Percentiles rank a stretch among this genome's conserved stretches.
Conservation (phyloP, 352 stramenopile species). For the Blastocystis sp. region DNA sequence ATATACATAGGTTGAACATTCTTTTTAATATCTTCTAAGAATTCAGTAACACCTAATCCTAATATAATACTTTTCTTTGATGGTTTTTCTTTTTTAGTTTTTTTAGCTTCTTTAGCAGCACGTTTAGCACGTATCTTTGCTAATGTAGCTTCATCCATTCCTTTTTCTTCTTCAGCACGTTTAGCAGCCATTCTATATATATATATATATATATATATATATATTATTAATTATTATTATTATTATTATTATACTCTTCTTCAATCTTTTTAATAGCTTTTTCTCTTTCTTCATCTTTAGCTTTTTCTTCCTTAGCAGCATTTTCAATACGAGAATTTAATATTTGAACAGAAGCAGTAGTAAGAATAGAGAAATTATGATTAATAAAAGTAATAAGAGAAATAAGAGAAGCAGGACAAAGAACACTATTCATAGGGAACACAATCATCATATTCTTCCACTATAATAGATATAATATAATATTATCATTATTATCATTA, state of each 20-base stretch:
- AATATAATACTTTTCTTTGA: slow-evolving; percentile 53
- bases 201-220: too few species aligned
- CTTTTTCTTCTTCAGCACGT: slow-evolving; percentile 24
- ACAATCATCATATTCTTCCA: too few species aligned
- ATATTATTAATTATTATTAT: slow-evolving; percentile 5
- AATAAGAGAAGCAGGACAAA: too few species aligned
- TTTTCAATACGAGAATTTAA: not conserved
- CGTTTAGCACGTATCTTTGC: slow-evolving; percentile 24
- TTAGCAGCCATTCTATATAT: slow-evolving; percentile 21
- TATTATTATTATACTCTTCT: not conserved
- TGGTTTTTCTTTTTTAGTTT: slow-evolving; percentile 58
- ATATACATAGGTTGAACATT: not conserved
- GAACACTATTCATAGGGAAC: too few species aligned
- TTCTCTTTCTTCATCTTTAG: not conserved
- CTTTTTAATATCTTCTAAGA: not conserved
- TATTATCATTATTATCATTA: too few species aligned
- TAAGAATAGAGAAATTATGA: slow-evolving; percentile 9
- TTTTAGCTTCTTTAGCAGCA: slow-evolving; percentile 52
- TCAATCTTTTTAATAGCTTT: not conserved
- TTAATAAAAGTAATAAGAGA: too few species aligned
- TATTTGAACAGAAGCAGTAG: slow-evolving; percentile 4
- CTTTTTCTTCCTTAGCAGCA: not conserved
- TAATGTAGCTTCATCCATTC: slow-evolving; percentile 15
- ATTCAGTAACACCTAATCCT: not conserved
- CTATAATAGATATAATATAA: too few species aligned